Evolutionary conservation across 1,284 basidiomycete species (phyloP).

Genomic region (Ustilago esculenta): DNA sequence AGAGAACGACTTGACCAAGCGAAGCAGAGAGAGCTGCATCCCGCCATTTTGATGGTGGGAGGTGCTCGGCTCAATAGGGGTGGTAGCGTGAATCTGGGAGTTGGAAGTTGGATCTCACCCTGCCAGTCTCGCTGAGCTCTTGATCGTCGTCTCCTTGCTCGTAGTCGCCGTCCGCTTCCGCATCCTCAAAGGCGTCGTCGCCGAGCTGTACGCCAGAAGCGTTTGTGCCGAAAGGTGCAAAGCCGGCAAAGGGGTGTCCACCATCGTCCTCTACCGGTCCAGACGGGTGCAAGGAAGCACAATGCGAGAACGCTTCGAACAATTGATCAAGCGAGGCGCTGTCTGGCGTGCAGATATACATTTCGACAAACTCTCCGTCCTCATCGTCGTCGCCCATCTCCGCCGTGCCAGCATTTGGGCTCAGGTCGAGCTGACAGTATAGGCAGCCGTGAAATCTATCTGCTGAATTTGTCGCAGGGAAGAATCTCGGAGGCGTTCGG

Average conservation of each 20-base stretch:
- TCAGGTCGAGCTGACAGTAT: constrained; percentile 64
- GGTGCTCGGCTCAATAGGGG: constrained; percentile 74
- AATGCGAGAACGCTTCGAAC: constrained; percentile 85
- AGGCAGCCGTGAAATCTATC: constrained; percentile 44
- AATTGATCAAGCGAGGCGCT: constrained; percentile 78
- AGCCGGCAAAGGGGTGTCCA: constrained; percentile 57
- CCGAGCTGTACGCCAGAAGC: constrained; percentile 59
- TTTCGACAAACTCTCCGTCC: constrained; percentile 44
- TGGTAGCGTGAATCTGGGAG: constrained; percentile 78
- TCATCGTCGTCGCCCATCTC: constrained; percentile 53
- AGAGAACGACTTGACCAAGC: constrained; percentile 2
- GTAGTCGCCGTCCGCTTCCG: constrained; percentile 58
- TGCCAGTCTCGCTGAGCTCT: constrained; percentile 82
- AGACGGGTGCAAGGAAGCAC: constrained; percentile 85
- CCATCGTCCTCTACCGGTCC: constrained; percentile 71
- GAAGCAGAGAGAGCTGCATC: background rate
- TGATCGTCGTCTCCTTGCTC: constrained; percentile 69
- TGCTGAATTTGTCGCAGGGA: background rate
- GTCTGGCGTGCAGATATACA: constrained; percentile 55
- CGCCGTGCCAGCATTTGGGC: constrained; percentile 28
- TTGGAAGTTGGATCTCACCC: constrained; percentile 90
- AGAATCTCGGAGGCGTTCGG: constrained; percentile 48
- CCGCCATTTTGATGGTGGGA: too few relatives aligned
- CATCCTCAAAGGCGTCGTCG: constrained; percentile 74
- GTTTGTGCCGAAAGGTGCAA: constrained; percentile 61